phyloP scores from a whole-genome alignment of 345 rosid genomes.

The Lumnitzera racemosa region DNA sequence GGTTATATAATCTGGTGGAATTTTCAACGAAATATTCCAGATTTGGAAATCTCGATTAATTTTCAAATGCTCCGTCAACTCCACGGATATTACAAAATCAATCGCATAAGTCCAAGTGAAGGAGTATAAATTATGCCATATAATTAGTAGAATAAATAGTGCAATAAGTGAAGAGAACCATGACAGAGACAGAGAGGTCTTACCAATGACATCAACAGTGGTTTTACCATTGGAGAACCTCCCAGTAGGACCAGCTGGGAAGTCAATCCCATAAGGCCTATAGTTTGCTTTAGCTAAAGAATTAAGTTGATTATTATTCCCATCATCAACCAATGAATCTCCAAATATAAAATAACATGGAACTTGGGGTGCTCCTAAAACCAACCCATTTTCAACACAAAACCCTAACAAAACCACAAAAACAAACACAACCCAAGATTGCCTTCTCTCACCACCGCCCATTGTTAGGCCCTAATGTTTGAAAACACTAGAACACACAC shows the following conservation, averaged over 20 bases:
- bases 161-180: neutral
- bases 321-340: slow-evolving; percentile 40
- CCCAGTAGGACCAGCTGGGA: slow-evolving; percentile 30
- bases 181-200: neutral
- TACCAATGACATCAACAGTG: slow-evolving; percentile 28
- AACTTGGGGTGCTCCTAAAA: slow-evolving; percentile 15
- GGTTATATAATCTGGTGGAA: too few species aligned
- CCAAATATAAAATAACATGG: slow-evolving; percentile 37
- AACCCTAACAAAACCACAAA: neutral
- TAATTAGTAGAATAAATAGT: neutral
- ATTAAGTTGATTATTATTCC: slow-evolving; percentile 26
- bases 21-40: too few species aligned
- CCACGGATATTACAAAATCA: too few species aligned
- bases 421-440: neutral
- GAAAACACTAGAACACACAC: too few species aligned
- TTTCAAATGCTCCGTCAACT: too few species aligned
- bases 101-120: too few species aligned
- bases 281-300: slow-evolving; percentile 34
- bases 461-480: too few species aligned
- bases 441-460: neutral
- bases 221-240: slow-evolving; percentile 37
- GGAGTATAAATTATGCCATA: neutral
- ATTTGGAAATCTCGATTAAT: too few species aligned
- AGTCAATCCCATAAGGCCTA: slow-evolving; percentile 38
- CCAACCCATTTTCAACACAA: neutral